phyloP scores from a whole-genome alignment of 2,329 filamentous ascomycete genomes.

The Ascochyta fabae region DNA sequence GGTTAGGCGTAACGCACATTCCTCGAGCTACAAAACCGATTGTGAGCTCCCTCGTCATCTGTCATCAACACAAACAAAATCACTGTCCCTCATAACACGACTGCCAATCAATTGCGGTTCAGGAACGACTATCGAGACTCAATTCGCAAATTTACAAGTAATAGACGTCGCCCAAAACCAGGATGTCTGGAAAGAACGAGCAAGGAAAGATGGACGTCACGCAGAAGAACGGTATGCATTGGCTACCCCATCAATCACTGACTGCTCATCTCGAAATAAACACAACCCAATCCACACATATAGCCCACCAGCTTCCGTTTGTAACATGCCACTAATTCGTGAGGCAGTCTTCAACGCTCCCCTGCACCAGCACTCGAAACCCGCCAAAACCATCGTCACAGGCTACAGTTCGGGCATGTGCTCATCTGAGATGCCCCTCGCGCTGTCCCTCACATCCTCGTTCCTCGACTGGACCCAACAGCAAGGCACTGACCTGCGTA shows the following conservation, averaged over 20 bases:
- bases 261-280: neutral
- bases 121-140: neutral
- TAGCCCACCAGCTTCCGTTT: neutral
- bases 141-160: neutral
- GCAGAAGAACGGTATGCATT: constrained; percentile 34
- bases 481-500: constrained; percentile 63
- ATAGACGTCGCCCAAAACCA: constrained; percentile 10
- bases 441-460: constrained; percentile 62
- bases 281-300: neutral
- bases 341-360: constrained; percentile 32
- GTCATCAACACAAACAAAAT: neutral
- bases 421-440: constrained; percentile 50
- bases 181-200: constrained; percentile 19
- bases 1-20: constrained; percentile 5
- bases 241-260: neutral
- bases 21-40: constrained; percentile 3
- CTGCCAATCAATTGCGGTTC: too few species aligned
- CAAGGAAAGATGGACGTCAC: constrained; percentile 34
- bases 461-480: constrained; percentile 66
- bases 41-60: neutral
- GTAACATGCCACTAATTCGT: neutral
- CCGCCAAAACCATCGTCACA: constrained; percentile 13
- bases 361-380: constrained; percentile 30
- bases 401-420: constrained; percentile 27
- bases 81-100: neutral